Percentiles rank a stretch among this genome's conserved stretches.
These are phyloP conservation scores for Fusarium lyarnte DNA, from an alignment of 2,329 filamentous ascomycete genomes.

Conservation along the genomic window DNA sequence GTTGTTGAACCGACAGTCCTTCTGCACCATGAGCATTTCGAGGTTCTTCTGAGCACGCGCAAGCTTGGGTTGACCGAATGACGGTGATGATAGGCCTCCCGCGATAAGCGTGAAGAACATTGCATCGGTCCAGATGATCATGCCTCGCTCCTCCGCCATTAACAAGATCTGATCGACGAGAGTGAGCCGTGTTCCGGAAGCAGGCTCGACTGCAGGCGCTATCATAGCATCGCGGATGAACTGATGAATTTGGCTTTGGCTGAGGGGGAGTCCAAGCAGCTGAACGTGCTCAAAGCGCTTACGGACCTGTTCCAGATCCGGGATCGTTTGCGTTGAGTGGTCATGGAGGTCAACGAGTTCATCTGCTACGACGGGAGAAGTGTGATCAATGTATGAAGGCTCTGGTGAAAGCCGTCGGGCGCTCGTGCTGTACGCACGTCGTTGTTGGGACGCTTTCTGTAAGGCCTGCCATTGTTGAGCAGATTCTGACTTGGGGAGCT, in stretches of 20 bases:
- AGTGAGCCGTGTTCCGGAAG: slow-evolving; percentile 46
- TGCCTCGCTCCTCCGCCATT: slow-evolving; percentile 57
- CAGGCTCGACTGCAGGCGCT: slow-evolving; percentile 31
- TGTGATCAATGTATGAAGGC: too few species aligned
- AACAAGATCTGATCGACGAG: slow-evolving; percentile 56
- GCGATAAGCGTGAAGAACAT: slow-evolving; percentile 61
- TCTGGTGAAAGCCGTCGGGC: slow-evolving; percentile 38
- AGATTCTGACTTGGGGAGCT: slow-evolving; percentile 45
- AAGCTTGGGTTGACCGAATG: slow-evolving; percentile 45
- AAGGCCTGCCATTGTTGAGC: slow-evolving; percentile 50
- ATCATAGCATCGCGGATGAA: slow-evolving; percentile 54
- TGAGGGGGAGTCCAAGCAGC: slow-evolving; percentile 49
- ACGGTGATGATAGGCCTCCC: slow-evolving; percentile 47
- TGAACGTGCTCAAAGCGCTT: slow-evolving; percentile 53
- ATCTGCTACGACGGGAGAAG: background rate
- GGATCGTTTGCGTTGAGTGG: background rate
- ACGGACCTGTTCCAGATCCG: slow-evolving; percentile 36
- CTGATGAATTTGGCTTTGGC: slow-evolving; percentile 47
- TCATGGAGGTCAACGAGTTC: background rate
- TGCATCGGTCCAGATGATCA: slow-evolving; percentile 55
- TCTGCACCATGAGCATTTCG: slow-evolving; percentile 55
- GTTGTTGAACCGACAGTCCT: slow-evolving; percentile 50
- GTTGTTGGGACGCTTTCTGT: slow-evolving; percentile 48
- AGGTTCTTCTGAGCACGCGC: slow-evolving; percentile 56
- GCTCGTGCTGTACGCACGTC: slow-evolving; percentile 48